Evolutionary conservation across 1,284 basidiomycete species (phyloP).

Genomic region (Exobasidium rhododendri): DNA sequence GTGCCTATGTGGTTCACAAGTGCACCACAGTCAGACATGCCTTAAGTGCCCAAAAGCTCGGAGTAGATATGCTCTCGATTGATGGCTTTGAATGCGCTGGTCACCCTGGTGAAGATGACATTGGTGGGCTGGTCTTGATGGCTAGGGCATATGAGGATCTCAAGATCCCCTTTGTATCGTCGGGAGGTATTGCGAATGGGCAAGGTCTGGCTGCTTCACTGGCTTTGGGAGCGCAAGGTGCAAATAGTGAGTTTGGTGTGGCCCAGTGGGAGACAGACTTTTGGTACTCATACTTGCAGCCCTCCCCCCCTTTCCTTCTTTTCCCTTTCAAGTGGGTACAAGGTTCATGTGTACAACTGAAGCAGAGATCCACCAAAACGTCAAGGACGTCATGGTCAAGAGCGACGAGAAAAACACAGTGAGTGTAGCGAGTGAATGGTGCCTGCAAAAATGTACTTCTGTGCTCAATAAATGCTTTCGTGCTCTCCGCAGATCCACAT

Average conservation of each 20-base stretch:
- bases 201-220: constrained; percentile 78
- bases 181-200: constrained; percentile 64
- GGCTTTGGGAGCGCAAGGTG: constrained; percentile 78
- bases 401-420: constrained; percentile 71
- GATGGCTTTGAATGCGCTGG: constrained; percentile 68
- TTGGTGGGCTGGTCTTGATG: constrained; percentile 83
- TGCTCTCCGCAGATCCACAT: constrained; percentile 65
- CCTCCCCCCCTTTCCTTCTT: too few relatives aligned
- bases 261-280: not conserved
- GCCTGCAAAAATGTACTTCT: not conserved
- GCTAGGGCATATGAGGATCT: constrained; percentile 83
- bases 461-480: too few relatives aligned
- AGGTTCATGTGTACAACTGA: constrained; percentile 71
- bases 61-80: constrained; percentile 70
- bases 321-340: constrained; percentile 16
- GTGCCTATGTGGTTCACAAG: constrained; percentile 79
- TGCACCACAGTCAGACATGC: constrained; percentile 67
- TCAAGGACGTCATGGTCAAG: constrained; percentile 83
- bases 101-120: constrained; percentile 91
- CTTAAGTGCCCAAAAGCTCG: constrained; percentile 70
- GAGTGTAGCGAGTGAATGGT: not conserved
- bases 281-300: not conserved
- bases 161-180: constrained; percentile 80
- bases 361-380: constrained; percentile 80
- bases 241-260: constrained; percentile 68